These are phyloP conservation scores for Quercus suber DNA, from an alignment of 306 rosid species.

Conservation along the genomic window DNA sequence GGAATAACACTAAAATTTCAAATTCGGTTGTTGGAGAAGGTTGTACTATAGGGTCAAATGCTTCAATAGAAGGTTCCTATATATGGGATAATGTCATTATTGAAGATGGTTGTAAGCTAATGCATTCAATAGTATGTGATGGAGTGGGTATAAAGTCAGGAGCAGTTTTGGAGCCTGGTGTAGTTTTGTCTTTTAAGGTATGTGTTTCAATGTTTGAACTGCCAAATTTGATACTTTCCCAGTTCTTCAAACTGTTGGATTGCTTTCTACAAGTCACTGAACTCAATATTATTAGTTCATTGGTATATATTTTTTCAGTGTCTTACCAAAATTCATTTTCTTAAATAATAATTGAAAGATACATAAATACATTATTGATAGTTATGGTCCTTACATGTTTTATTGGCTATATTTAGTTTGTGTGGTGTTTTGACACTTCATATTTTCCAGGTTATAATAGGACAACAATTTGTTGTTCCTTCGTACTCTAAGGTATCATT, in stretches of 20 bases:
- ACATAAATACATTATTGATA: neutral
- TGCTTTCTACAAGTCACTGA: neutral
- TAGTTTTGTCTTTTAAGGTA: slow-evolving; percentile 89
- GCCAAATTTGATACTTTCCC: slow-evolving; percentile 4
- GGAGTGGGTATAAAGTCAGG: slow-evolving; percentile 78
- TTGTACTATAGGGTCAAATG: slow-evolving; percentile 82
- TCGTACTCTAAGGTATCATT: slow-evolving; percentile 80
- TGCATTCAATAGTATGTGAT: slow-evolving; percentile 84
- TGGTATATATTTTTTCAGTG: neutral
- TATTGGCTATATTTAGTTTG: slow-evolving; percentile 8
- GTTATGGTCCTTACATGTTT: slow-evolving; percentile 15
- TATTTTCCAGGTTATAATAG: slow-evolving; percentile 72
- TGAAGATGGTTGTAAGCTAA: slow-evolving; percentile 89
- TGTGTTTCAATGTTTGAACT: slow-evolving; percentile 17
- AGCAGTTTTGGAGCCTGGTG: slow-evolving; percentile 86
- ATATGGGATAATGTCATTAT: slow-evolving; percentile 79
- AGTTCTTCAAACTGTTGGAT: slow-evolving; percentile 13
- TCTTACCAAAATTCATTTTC: slow-evolving; percentile 16
- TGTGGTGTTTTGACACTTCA: slow-evolving; percentile 21
- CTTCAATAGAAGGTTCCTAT: slow-evolving; percentile 81
- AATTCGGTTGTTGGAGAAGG: slow-evolving; percentile 84
- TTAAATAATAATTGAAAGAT: neutral
- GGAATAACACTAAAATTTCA: slow-evolving; percentile 55
- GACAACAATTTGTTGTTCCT: slow-evolving; percentile 78
- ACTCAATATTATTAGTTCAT: neutral